Percentiles rank a stretch among this genome's conserved stretches.
Evolutionary conservation across 2,329 filamentous ascomycete species (phyloP).

Genomic region (Raffaelea arxii): DNA sequence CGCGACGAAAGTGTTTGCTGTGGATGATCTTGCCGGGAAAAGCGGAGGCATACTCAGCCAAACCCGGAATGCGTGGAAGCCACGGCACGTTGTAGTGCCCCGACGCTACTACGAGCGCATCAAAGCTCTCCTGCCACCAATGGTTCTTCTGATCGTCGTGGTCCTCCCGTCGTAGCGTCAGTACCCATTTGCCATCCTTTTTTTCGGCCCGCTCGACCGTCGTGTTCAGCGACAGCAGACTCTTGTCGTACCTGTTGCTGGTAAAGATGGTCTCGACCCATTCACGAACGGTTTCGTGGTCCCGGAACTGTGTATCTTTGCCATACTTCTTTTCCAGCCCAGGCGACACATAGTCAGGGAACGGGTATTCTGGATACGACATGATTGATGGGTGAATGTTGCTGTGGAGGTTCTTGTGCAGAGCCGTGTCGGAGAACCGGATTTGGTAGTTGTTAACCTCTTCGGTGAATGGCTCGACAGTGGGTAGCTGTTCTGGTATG

Average conservation of each 20-base stretch:
- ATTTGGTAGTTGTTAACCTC: slow-evolving; percentile 4
- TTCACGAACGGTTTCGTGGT: slow-evolving; percentile 43
- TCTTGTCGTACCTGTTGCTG: slow-evolving; percentile 15
- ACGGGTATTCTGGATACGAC: slow-evolving; percentile 33
- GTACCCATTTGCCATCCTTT: slow-evolving; percentile 28
- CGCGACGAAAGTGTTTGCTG: slow-evolving; percentile 42
- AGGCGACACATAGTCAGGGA: slow-evolving; percentile 4
- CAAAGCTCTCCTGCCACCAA: slow-evolving; percentile 53
- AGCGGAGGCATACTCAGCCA: slow-evolving; percentile 32
- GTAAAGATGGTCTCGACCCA: slow-evolving; percentile 44
- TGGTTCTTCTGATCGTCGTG: slow-evolving; percentile 25
- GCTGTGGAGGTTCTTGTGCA: slow-evolving; percentile 32
- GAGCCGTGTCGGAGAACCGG: slow-evolving; percentile 2
- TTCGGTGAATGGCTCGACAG: slow-evolving; percentile 27
- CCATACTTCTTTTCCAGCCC: slow-evolving; percentile 37
- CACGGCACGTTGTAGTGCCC: slow-evolving; percentile 59
- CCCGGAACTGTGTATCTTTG: slow-evolving; percentile 48
- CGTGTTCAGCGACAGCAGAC: slow-evolving; percentile 43
- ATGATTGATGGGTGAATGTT: slow-evolving; percentile 52
- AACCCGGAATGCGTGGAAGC: slow-evolving; percentile 31
- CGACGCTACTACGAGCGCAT: slow-evolving; percentile 55
- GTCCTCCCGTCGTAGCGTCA: slow-evolving; percentile 33
- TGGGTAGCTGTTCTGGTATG: slow-evolving; percentile 36
- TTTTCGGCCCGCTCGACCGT: slow-evolving; percentile 51
- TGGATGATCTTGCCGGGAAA: slow-evolving; percentile 41